Evolutionary conservation across 805 yeast species (phyloP), one percentile per base, ranked within the genome.

Genomic region (Hanseniaspora pseudoguilliermondii): DNA sequence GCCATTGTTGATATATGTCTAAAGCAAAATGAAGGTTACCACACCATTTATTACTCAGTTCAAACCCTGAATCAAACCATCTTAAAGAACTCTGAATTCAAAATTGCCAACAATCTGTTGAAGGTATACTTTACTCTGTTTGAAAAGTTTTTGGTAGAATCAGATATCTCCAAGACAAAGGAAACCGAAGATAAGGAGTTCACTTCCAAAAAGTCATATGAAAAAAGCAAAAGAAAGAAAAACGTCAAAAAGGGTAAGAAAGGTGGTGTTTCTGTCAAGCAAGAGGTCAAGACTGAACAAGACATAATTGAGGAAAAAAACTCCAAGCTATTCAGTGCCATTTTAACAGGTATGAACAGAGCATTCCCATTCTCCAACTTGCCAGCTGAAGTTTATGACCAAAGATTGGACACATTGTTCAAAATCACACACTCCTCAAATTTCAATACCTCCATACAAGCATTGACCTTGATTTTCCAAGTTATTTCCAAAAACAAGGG

Each of bases 1-100:
- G 74, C 93, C 5, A 84, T 91, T 40, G 79, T 86, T 50, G 97
- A 93, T 67, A 77, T 84, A 52, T 74, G 88, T 35, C 83, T 87
- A 69, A 80, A 86, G 64, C 79, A 82, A 51, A 77, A 77, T 58
- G 82, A 82, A 38, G 97, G 88, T 59, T 86, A 88, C 69, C 95
- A 89, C 65, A 81, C 95, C 8, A 81, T 85, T 58, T 93, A 93
- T 68, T 93, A 90, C 68, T 80, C 96, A 3, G 79, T 88, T 5
- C 78, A 90, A 60, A 86, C 97, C 0, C 75, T 93, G 61, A 91
- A 91, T 65, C 98, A 93, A 73, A 90, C 97, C 0, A 89, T 93
- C 62, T 75, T 93, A 63, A 83, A 90, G 27, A 78, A 82, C 63
- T 75, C 76, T 44, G 96, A 93, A 62, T 81, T 78, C 25, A 83